phyloP scores from a whole-genome alignment of 176 grass and related monocot genomes.

The Phoenix roebelenii region DNA sequence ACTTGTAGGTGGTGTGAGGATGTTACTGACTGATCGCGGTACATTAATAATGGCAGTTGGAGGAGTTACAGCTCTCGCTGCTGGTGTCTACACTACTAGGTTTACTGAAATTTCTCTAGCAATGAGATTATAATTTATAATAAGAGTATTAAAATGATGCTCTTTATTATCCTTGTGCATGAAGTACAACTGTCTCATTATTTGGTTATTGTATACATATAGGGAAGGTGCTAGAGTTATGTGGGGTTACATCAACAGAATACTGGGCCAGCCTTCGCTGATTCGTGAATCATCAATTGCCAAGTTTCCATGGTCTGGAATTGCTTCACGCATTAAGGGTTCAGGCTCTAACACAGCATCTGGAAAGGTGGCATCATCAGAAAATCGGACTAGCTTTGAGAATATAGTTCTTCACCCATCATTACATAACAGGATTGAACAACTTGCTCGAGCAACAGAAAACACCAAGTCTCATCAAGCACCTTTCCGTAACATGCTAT shows the following conservation, averaged over 20 bases:
- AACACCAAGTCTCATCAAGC: conserved; percentile 93
- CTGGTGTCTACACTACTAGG: conserved; percentile 95
- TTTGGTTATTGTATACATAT: conserved; percentile 23
- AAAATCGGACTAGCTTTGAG: conserved; percentile 32
- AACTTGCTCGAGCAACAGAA: conserved; percentile 79
- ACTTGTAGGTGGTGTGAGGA: conserved; percentile 63
- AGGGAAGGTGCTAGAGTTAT: conserved; percentile 93
- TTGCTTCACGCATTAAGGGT: conserved; percentile 23
- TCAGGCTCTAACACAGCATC: conserved; percentile 20
- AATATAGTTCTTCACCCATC: conserved; percentile 84
- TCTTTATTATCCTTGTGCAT: not conserved
- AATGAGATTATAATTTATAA: too few species aligned
- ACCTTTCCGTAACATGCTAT: conserved; percentile 94
- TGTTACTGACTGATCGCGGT: conserved; percentile 62
- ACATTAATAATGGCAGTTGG: conserved; percentile 81
- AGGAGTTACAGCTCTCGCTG: conserved; percentile 79
- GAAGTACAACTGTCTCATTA: not conserved
- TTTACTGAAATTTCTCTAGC: conserved; percentile 17
- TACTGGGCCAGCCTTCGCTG: conserved; percentile 82
- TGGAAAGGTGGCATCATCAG: conserved; percentile 21
- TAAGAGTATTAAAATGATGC: not conserved
- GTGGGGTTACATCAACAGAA: conserved; percentile 92
- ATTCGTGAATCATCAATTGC: conserved; percentile 95
- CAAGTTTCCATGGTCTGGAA: conserved; percentile 59
- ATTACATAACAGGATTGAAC: conserved; percentile 76